Evolutionary conservation across 2,329 filamentous ascomycete species (phyloP).

Genomic region (Clonostachys rhizophaga): DNA sequence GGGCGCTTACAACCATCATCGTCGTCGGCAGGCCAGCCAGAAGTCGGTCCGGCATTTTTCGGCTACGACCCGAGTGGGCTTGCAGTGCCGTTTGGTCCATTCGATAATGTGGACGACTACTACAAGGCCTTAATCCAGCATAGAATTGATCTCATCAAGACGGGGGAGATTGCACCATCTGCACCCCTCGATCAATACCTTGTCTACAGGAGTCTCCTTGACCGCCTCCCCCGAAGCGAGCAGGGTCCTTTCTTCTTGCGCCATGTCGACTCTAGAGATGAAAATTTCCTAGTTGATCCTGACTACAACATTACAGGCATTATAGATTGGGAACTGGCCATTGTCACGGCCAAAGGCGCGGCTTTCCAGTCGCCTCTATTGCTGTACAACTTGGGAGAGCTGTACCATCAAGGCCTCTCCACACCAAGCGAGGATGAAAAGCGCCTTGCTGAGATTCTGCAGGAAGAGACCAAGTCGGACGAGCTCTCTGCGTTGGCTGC

Average conservation of each 20-base stretch:
- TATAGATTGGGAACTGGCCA: conserved; percentile 36
- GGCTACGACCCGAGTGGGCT: conserved; percentile 7
- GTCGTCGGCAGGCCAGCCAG: conserved; percentile 24
- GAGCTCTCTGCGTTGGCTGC: no score
- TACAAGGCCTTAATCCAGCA: conserved; percentile 21
- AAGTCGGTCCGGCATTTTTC: conserved; percentile 9
- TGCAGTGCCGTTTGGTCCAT: conserved; percentile 29
- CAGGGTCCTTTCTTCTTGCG: conserved; percentile 33
- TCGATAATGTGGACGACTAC: conserved; percentile 24
- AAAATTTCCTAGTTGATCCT: conserved; percentile 40
- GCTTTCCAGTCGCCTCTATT: no score
- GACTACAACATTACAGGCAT: conserved; percentile 40
- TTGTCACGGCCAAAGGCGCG: no score
- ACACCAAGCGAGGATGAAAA: no score
- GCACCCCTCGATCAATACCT: conserved; percentile 28
- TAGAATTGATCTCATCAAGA: conserved; percentile 27
- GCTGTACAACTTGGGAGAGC: no score
- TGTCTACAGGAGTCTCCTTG: conserved; percentile 33
- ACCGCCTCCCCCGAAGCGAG: conserved; percentile 12
- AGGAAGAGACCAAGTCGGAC: no score
- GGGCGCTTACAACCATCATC: conserved; percentile 2
- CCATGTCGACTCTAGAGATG: conserved; percentile 34
- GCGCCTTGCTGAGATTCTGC: no score
- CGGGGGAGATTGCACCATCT: conserved; percentile 26
- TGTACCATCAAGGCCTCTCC: no score